A percentile compares a stretch with the other conserved stretches of the same genome.
phyloP scores from a whole-genome alignment of 1,139 yeast genomes.

The Kodamaea alishanica region DNA sequence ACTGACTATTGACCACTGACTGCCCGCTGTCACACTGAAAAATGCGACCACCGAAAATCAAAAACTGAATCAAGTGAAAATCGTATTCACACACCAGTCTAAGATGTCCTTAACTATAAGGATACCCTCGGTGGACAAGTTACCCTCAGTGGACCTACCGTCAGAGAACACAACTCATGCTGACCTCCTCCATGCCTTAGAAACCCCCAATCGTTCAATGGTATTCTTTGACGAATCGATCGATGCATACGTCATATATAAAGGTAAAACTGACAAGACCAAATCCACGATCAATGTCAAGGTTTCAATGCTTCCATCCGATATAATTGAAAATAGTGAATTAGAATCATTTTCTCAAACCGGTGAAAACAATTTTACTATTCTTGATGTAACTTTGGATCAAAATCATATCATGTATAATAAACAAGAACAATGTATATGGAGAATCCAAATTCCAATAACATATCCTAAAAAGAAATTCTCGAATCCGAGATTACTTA shows the following conservation, averaged over 20 bases:
- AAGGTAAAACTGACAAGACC: constrained; percentile 10
- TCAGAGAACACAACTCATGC: constrained; percentile 1
- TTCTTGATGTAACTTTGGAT: constrained; percentile 15
- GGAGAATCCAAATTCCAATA: constrained; percentile 36
- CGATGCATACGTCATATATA: constrained; percentile 30
- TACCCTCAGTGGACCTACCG: constrained; percentile 8
- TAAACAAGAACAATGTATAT: constrained; percentile 16
- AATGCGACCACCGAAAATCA: too few relatives aligned
- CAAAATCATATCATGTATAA: constrained; percentile 14
- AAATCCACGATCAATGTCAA: constrained; percentile 22
- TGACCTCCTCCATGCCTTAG: background rate
- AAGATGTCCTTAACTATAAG: too few relatives aligned
- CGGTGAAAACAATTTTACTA: constrained; percentile 12
- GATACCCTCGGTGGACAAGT: background rate
- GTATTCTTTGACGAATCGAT: constrained; percentile 40
- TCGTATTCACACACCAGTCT: too few relatives aligned
- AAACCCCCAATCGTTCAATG: constrained; percentile 12
- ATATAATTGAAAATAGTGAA: constrained; percentile 14
- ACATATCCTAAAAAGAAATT: constrained; percentile 37
- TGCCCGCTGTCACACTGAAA: too few relatives aligned
- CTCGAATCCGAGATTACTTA: constrained; percentile 26
- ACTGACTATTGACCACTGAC: too few relatives aligned
- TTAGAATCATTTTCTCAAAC: constrained; percentile 4
- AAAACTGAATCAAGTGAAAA: too few relatives aligned
- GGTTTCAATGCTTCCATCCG: constrained; percentile 28